phyloP scores from a whole-genome alignment of 2,329 filamentous ascomycete species.

The Coniochaeta hoffmannii region DNA sequence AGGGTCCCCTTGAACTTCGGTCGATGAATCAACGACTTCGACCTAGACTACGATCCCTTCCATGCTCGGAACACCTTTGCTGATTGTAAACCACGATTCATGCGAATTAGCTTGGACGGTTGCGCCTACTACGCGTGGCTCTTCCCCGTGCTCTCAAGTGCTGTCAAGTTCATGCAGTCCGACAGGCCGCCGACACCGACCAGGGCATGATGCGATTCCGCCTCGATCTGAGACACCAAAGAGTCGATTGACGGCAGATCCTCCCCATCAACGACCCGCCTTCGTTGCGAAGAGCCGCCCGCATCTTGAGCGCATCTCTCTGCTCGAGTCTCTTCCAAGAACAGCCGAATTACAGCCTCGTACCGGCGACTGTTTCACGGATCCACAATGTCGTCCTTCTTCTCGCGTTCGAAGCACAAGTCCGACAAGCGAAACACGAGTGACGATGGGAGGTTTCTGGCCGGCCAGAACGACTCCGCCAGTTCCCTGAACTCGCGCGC shows the following conservation, averaged over 20 bases:
- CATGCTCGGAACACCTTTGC: not conserved
- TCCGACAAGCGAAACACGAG: constrained; percentile 56
- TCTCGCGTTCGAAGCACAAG: constrained; percentile 81
- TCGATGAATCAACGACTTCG: not conserved
- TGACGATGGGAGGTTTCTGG: constrained; percentile 48
- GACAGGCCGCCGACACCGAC: constrained; percentile 8
- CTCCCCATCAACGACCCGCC: constrained; percentile 5
- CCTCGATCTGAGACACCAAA: constrained; percentile 27
- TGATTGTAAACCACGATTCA: not conserved
- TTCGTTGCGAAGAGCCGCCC: not conserved
- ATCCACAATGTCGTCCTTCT: constrained; percentile 55
- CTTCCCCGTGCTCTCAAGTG: not conserved
- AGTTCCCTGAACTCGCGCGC: constrained; percentile 59
- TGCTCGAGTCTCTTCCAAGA: not conserved
- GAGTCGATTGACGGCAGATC: constrained; percentile 29
- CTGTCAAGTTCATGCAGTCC: constrained; percentile 19
- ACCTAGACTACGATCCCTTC: not conserved
- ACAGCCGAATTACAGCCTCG: constrained; percentile 1
- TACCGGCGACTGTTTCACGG: constrained; percentile 26
- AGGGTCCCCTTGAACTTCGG: constrained; percentile 1
- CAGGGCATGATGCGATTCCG: constrained; percentile 33
- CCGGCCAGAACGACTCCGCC: constrained; percentile 52
- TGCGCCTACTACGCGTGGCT: not conserved
- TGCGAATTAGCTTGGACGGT: not conserved
- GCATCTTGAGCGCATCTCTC: not conserved